Base-by-base conservation (phyloP, 441 rosid genomes). In the Populus trichocarpa region DNA sequence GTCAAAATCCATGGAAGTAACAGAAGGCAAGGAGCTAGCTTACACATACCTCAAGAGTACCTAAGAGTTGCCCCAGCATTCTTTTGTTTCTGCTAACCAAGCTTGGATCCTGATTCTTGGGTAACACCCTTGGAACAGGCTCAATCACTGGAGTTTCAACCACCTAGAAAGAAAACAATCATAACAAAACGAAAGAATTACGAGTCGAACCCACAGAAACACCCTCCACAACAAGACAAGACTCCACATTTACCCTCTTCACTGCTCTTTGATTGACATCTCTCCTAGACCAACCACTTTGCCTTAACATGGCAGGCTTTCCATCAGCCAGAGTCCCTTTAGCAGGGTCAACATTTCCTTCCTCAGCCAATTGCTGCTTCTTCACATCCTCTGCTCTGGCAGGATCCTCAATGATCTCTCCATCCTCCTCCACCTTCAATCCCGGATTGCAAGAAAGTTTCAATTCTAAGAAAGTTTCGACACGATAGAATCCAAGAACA, bases 51-150 rank as follows among this genome's bases (percentile, higher is more conserved):
- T 96, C 99, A 84, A 96, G 85, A 76, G 99, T 96, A 72, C 99
- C 99, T 79, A 91, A 84, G 81, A 96, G 98, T 84, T 91, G 97
- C 38, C 97, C 99, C 73, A 93, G 78, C 97, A 96, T 96, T 85
- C 99, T 89, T 85, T 86, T 96, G 84, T 96, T 96, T 85, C 99
- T 88, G 81, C 83, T 92, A 79, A 96, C 92, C 85, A 93, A 82
- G 57, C 87, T 93, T 57, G 97, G 99, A 88, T 96, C 99, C 84
- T 96, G 98, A 78, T 93, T 79, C 90, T 89, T 93, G 0, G 97
- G 98, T 66, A 96, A 82, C 77, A 89, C 87, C 90, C 99, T 89
- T 8, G 99, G 98, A 71, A 89, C 79, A 84, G 88, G 97, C 83
- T 90, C 97, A 46, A 83, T 65, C 14, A 86, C 73, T 3, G 83